phyloP scores from a whole-genome alignment of 306 rosid genomes.

The Hylodesmum podocarpum region DNA sequence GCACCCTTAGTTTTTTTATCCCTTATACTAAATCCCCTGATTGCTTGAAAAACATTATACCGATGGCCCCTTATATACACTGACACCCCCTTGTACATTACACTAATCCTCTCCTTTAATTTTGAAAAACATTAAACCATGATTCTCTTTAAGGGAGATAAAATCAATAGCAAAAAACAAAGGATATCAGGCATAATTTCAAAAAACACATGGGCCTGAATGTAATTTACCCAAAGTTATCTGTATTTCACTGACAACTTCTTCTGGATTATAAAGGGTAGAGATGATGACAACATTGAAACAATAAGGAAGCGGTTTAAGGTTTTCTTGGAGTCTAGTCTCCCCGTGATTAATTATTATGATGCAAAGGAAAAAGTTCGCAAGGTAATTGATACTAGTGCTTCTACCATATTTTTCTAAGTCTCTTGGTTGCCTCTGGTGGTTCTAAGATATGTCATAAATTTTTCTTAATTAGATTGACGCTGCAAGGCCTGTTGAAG shows the following conservation, averaged over 20 bases:
- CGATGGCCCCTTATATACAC: no score
- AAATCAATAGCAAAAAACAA: no score
- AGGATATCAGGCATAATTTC: no score
- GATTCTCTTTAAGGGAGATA: no score
- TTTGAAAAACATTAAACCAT: no score
- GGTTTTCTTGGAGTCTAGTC: constrained; percentile 90
- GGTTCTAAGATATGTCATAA: constrained; percentile 10
- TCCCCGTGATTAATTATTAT: constrained; percentile 79
- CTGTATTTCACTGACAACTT: not conserved
- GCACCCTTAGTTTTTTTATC: no score
- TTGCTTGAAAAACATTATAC: no score
- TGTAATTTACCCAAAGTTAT: no score
- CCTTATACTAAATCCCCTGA: no score
- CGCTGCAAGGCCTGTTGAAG: constrained; percentile 78
- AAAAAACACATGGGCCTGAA: no score
- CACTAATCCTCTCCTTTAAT: no score
- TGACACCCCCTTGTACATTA: no score
- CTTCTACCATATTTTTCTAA: not conserved
- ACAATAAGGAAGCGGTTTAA: constrained; percentile 92
- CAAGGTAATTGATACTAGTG: constrained; percentile 57
- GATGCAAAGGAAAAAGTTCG: constrained; percentile 75
- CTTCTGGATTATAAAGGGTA: constrained; percentile 59
- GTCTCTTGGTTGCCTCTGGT: constrained; percentile 16
- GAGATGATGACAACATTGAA: constrained; percentile 95
- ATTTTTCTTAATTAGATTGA: constrained; percentile 56